Base-by-base conservation (phyloP, 179 eudicot species). In the Beta lomatogona region DNA sequence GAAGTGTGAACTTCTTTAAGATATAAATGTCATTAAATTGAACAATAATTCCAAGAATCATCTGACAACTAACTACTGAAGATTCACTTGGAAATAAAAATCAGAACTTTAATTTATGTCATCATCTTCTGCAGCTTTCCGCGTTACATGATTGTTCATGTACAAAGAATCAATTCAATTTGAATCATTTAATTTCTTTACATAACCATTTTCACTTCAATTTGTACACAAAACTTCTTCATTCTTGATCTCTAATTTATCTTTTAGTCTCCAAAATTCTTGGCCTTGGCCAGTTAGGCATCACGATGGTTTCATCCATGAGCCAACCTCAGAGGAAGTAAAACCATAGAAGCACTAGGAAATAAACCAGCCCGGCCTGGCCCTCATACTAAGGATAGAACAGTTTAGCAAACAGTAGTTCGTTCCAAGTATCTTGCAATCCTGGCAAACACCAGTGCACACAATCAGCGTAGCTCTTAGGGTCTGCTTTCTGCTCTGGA, bases 371-470 rank as follows among this genome's bases (percentile, higher is more conserved):
- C 19, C 53, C 41, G 4, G 41, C 59, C 16, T 55, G 14, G 15
- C 57, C 28, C n/a, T 19, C 31, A 46, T 64, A 22, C 25, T 83
- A 91, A 12, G 97, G 95, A 79, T 91, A 93, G 77, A 93, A 91
- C 66, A 93, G 94, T 85, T 94, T 91, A 9, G 94, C 87, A 58
- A 83, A 93, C 11, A 94, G 82, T 74, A 94, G 89, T 81, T 94
- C 97, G 45, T 93, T 94, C 98, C 97, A 93, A 0, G 93, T 93
- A 77, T 94, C 98, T 79, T 94, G 96, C 19, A 93, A 82, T 5
- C 98, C 98, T 4, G 97, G 98, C 74, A 94, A 64, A 78, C 97
- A 94, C 98, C 98, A 94, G 59, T 94, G 98, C 48, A 91, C 90
- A 63, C 98, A 94, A 48, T 94, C 98, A 1, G 98, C 97, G 53